Evolutionary conservation across 2,329 filamentous ascomycete genomes (phyloP).

Genomic region (Penicillium frequentans): DNA sequence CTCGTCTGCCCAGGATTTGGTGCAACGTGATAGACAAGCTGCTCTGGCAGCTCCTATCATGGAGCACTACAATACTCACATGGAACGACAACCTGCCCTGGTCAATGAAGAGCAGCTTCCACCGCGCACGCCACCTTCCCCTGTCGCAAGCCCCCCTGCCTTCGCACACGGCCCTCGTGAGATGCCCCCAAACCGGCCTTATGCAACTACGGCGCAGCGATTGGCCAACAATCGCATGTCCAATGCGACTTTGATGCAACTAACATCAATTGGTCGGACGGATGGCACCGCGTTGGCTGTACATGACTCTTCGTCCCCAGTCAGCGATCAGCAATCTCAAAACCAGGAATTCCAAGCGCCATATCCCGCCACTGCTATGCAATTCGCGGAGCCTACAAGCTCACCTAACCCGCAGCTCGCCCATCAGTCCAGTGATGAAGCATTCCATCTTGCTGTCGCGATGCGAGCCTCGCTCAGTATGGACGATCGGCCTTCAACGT

Average conservation of each 20-base stretch:
- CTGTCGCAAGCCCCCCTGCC: conserved; percentile 74
- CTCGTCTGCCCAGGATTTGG: conserved; percentile 39
- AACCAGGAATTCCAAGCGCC: not conserved
- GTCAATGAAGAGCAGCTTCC: conserved; percentile 38
- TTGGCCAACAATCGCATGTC: conserved; percentile 84
- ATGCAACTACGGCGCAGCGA: conserved; percentile 74
- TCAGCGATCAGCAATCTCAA: conserved; percentile 7
- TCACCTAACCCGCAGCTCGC: conserved; percentile 1
- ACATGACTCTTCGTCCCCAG: conserved; percentile 31
- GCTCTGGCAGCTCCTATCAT: conserved; percentile 27
- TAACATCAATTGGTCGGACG: conserved; percentile 68
- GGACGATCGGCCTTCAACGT: conserved; percentile 16
- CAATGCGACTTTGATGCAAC: conserved; percentile 73
- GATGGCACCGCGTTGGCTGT: conserved; percentile 39
- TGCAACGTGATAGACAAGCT: conserved; percentile 23
- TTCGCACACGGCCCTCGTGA: conserved; percentile 75
- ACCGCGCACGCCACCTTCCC: conserved; percentile 66
- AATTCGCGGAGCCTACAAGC: not conserved
- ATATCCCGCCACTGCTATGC: not conserved
- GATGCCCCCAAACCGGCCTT: conserved; percentile 67
- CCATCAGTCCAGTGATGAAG: conserved; percentile 17
- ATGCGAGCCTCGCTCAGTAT: conserved; percentile 22
- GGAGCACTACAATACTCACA: conserved; percentile 44
- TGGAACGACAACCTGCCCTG: conserved; percentile 30
- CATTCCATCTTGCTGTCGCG: conserved; percentile 25